These are phyloP conservation scores for Zygoascus bituminiphila DNA, from an alignment of 805 yeast species.

Conservation along the genomic window DNA sequence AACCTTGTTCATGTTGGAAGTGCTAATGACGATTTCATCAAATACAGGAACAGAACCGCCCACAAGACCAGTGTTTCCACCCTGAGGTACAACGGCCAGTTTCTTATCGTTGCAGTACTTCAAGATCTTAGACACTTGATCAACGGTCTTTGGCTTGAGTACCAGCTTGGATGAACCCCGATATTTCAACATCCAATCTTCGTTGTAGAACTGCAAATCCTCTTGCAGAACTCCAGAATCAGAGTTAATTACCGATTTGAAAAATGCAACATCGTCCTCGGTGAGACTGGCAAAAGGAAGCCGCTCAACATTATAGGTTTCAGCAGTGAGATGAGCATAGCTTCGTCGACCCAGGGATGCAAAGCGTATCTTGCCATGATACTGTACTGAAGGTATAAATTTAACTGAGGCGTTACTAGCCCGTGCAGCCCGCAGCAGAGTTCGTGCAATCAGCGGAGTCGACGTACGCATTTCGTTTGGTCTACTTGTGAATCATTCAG, in stretches of 20 bases:
- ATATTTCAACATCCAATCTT: conserved; percentile 92
- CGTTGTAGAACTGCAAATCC: conserved; percentile 49
- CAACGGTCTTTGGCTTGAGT: conserved; percentile 71
- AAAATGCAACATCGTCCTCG: conserved; percentile 49
- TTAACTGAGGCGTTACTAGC: not conserved
- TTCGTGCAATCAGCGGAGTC: not conserved
- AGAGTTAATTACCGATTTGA: conserved; percentile 49
- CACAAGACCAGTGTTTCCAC: conserved; percentile 94
- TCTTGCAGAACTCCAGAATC: conserved; percentile 33
- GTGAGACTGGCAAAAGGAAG: conserved; percentile 46
- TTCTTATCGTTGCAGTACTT: conserved; percentile 70
- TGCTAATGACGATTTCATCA: conserved; percentile 75
- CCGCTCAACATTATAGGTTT: conserved; percentile 50
- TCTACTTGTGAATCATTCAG: not conserved
- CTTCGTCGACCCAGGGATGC: not conserved
- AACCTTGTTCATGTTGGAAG: conserved; percentile 63
- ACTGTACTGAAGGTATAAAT: not conserved
- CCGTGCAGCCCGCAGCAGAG: not conserved
- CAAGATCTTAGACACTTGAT: conserved; percentile 68
- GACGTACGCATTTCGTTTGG: not conserved
- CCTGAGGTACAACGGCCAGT: conserved; percentile 89
- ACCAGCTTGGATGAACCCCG: conserved; percentile 78
- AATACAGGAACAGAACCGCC: conserved; percentile 92
- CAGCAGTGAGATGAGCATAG: conserved; percentile 48
- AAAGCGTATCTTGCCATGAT: not conserved